Evolutionary conservation across 2,329 filamentous ascomycete genomes (phyloP).

Genomic region (Aspergillus pseudoviridinutans): DNA sequence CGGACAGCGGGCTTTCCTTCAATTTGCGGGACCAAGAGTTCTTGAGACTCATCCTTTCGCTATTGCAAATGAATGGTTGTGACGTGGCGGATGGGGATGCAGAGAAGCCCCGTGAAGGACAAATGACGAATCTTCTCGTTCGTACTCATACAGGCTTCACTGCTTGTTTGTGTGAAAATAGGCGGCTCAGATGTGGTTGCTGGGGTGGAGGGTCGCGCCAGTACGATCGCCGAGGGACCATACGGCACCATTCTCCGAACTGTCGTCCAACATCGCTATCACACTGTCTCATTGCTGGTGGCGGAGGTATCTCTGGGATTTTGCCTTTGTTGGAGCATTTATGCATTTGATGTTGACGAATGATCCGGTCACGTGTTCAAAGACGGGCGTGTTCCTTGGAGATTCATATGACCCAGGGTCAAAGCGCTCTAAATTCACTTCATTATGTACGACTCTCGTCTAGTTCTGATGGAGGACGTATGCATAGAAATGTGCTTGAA

Average conservation of each 20-base stretch:
- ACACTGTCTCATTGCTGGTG: background rate
- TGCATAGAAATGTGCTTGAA: background rate
- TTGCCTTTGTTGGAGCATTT: background rate
- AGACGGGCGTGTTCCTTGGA: background rate
- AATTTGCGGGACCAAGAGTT: too few relatives aligned
- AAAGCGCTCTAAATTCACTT: background rate
- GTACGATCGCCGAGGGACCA: background rate
- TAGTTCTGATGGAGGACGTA: background rate
- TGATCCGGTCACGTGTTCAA: background rate
- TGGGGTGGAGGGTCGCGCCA: background rate
- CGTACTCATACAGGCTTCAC: background rate
- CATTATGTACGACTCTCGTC: background rate
- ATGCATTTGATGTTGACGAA: background rate
- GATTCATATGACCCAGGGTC: background rate
- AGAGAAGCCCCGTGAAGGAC: too few relatives aligned
- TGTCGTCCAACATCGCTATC: background rate
- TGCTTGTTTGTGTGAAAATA: too few relatives aligned
- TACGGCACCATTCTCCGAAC: background rate
- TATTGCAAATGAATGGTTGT: too few relatives aligned
- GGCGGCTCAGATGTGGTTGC: background rate
- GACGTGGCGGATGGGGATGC: too few relatives aligned
- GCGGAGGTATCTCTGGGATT: background rate
- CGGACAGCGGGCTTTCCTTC: too few relatives aligned
- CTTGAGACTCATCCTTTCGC: too few relatives aligned
- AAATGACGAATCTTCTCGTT: background rate